Percentiles rank a stretch among this genome's conserved stretches.
phyloP scores from a whole-genome alignment of 2,329 filamentous ascomycete species.

The Neophaeococcomyces mojaviensis region DNA sequence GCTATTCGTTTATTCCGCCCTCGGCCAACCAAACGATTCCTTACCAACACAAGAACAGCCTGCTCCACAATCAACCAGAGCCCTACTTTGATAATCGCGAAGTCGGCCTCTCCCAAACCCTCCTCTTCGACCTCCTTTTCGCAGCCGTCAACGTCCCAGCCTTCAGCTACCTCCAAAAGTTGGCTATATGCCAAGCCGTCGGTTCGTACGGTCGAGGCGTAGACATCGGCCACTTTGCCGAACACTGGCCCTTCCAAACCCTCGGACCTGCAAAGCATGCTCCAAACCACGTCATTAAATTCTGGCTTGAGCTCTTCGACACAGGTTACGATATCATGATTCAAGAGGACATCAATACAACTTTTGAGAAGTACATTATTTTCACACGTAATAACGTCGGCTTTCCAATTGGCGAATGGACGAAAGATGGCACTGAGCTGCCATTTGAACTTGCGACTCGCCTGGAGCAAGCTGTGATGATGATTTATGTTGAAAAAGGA shows the following conservation, averaged over 20 bases:
- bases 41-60: not conserved
- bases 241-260: constrained; percentile 21
- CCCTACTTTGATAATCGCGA: constrained; percentile 10
- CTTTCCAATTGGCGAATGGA: constrained; percentile 3
- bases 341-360: not conserved
- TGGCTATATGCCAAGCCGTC: not conserved
- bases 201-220: constrained; percentile 11
- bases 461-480: constrained; percentile 6
- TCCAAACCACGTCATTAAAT: constrained; percentile 16
- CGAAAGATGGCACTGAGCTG: not conserved
- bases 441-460: constrained; percentile 1
- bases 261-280: constrained; percentile 10
- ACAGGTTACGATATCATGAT: constrained; percentile 10
- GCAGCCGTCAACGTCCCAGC: constrained; percentile 35
- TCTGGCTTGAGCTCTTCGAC: constrained; percentile 20
- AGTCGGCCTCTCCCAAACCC: constrained; percentile 33
- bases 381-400: constrained; percentile 8
- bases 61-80: not conserved
- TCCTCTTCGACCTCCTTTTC: constrained; percentile 33
- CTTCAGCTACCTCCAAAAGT: constrained; percentile 36
- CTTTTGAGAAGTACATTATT: constrained; percentile 1
- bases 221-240: constrained; percentile 13
- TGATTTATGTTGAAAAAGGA: not conserved
- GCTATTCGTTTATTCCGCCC: constrained; percentile 14
- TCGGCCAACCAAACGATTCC: not conserved